A percentile compares a stretch with the other conserved stretches of the same genome.
These are phyloP conservation scores for Paramyrothecium sp. DNA, from an alignment of 2,329 filamentous ascomycete genomes.

Conservation along the genomic window DNA sequence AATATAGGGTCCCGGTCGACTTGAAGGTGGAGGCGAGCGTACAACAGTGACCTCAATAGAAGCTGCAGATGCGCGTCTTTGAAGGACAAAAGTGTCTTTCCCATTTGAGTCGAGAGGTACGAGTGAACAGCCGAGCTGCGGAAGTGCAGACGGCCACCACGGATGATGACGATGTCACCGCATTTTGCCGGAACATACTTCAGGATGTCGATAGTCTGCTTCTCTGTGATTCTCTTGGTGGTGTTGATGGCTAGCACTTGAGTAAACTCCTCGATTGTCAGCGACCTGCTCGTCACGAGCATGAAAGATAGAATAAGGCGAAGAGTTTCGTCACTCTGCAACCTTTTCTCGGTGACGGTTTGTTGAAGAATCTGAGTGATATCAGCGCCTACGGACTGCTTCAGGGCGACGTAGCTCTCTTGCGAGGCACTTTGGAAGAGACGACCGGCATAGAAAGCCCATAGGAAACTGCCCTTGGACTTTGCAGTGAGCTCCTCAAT, in stretches of 20 bases:
- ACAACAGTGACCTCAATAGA: conserved; percentile 31
- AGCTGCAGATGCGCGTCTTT: conserved; percentile 32
- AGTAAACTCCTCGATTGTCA: conserved; percentile 27
- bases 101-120: conserved; percentile 28
- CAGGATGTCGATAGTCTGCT: conserved; percentile 9
- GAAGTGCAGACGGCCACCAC: conserved; percentile 32
- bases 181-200: conserved; percentile 16
- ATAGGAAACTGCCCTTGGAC: conserved; percentile 34
- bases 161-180: conserved; percentile 26
- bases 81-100: conserved; percentile 28
- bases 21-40: conserved; percentile 26
- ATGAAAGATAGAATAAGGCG: conserved; percentile 30
- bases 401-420: conserved; percentile 6
- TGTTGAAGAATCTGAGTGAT: conserved; percentile 11
- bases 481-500: conserved; percentile 26
- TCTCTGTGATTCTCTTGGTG: conserved; percentile 7
- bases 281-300: conserved; percentile 28
- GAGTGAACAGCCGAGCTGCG: conserved; percentile 30
- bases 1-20: conserved; percentile 17
- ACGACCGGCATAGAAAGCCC: conserved; percentile 30
- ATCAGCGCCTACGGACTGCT: conserved; percentile 10
- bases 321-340: conserved; percentile 14
- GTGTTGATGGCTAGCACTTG: conserved; percentile 29
- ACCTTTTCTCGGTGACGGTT: conserved; percentile 7
- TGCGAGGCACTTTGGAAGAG: conserved; percentile 21